A percentile compares a stretch with the other conserved stretches of the same genome.
These are phyloP conservation scores for Cystobasidium sp. DNA, from an alignment of 1,284 basidiomycete species.

Conservation along the genomic window DNA sequence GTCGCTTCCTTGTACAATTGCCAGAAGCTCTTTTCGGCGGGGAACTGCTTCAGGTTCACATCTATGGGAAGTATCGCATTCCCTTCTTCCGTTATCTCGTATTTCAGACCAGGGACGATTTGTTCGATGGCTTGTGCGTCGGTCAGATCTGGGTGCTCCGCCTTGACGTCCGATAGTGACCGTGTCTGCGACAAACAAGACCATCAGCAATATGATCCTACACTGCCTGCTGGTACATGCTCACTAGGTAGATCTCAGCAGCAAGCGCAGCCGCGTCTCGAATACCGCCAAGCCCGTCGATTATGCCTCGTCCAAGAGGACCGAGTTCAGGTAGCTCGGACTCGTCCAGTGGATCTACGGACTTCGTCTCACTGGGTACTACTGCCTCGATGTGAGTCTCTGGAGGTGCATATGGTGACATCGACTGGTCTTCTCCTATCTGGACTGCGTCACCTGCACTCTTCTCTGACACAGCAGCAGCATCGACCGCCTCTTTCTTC, in stretches of 20 bases:
- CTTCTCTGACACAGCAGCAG: slow-evolving; percentile 4
- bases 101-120: slow-evolving; percentile 51
- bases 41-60: slow-evolving; percentile 52
- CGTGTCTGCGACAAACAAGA: slow-evolving; percentile 45
- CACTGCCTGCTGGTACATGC: background rate
- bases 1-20: slow-evolving; percentile 34
- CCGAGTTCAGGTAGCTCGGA: slow-evolving; percentile 35
- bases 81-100: slow-evolving; percentile 46
- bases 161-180: slow-evolving; percentile 49
- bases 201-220: background rate
- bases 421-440: slow-evolving; percentile 49
- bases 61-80: slow-evolving; percentile 52
- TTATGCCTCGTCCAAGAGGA: slow-evolving; percentile 56
- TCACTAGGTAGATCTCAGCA: slow-evolving; percentile 51
- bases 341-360: slow-evolving; percentile 3
- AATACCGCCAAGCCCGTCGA: slow-evolving; percentile 59
- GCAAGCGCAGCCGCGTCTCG: slow-evolving; percentile 57
- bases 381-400: background rate
- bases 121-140: slow-evolving; percentile 50
- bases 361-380: background rate
- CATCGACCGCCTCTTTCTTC: background rate
- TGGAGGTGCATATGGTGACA: slow-evolving; percentile 49
- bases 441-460: background rate
- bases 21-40: slow-evolving; percentile 48
- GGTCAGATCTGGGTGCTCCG: slow-evolving; percentile 50